phyloP scores from a whole-genome alignment of 2,329 filamentous ascomycete genomes.

The Apiospora saccharicola region DNA sequence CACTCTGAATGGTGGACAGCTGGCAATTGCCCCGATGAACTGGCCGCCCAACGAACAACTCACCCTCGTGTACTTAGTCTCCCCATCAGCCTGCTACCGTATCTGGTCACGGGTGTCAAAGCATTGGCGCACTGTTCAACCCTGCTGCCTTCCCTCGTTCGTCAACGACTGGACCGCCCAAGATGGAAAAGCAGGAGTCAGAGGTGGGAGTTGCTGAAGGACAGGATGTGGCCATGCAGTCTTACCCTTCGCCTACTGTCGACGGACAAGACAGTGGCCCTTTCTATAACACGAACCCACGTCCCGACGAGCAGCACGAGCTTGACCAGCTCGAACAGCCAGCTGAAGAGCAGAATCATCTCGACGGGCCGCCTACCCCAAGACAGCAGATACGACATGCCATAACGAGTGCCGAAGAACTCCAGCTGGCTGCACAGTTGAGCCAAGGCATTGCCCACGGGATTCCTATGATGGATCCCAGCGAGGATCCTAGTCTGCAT shows the following conservation, averaged over 20 bases:
- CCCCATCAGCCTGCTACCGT: background rate
- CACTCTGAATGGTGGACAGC: conserved; percentile 8
- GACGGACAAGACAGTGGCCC: conserved; percentile 52
- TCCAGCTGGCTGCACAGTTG: conserved; percentile 65
- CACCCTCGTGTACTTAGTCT: background rate
- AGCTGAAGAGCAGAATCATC: conserved; percentile 36
- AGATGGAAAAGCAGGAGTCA: conserved; percentile 9
- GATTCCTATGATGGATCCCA: conserved; percentile 54
- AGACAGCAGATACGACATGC: conserved; percentile 53
- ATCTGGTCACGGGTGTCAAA: background rate
- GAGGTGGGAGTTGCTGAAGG: conserved; percentile 18
- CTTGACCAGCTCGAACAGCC: conserved; percentile 32
- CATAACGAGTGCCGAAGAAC: conserved; percentile 58
- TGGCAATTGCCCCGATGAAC: conserved; percentile 10
- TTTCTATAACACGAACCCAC: conserved; percentile 49
- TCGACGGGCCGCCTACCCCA: conserved; percentile 46
- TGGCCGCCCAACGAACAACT: conserved; percentile 9
- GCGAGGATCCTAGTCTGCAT: conserved; percentile 52
- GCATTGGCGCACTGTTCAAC: background rate
- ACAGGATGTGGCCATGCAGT: conserved; percentile 38
- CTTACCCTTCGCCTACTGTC: conserved; percentile 56
- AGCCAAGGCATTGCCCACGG: conserved; percentile 62
- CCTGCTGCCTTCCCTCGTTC: background rate
- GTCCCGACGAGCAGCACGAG: conserved; percentile 34
- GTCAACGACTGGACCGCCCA: background rate